These are phyloP conservation scores for Penicillium longicatenatum DNA, from an alignment of 495 filamentous ascomycete species.

Conservation along the genomic window DNA sequence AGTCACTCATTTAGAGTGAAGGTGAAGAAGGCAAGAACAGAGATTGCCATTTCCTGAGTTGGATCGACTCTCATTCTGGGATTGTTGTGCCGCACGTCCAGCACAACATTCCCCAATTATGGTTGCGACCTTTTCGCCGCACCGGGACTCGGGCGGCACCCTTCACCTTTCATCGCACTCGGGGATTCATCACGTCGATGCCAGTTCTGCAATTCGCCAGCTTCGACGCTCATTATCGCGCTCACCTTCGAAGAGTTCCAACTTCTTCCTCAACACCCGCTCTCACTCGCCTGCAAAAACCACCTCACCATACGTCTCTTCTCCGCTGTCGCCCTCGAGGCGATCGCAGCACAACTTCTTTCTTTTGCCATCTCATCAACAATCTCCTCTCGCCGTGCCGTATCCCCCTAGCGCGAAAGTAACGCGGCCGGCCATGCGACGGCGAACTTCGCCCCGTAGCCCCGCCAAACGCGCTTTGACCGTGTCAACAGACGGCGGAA, in stretches of 20 bases:
- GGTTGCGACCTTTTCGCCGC: conserved; percentile 57
- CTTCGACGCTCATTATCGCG: conserved; percentile 81
- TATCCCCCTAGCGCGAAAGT: conserved; percentile 55
- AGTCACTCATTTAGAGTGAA: not conserved
- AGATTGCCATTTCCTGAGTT: conserved; percentile 1
- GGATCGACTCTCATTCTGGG: conserved; percentile 22
- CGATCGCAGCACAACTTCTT: conserved; percentile 48
- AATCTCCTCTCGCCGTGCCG: conserved; percentile 55
- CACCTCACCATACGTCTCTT: conserved; percentile 43
- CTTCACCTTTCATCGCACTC: conserved; percentile 83
- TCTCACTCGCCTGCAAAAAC: conserved; percentile 55
- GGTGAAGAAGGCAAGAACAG: not conserved
- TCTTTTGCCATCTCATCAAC: conserved; percentile 50
- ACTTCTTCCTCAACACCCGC: conserved; percentile 64
- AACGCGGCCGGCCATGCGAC: conserved; percentile 48
- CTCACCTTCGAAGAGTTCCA: conserved; percentile 77
- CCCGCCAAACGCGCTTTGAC: conserved; percentile 74
- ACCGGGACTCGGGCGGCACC: conserved; percentile 70
- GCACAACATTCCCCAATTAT: conserved; percentile 40
- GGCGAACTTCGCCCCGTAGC: conserved; percentile 69
- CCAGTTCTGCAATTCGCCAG: conserved; percentile 72
- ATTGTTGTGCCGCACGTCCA: conserved; percentile 20
- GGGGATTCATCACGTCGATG: conserved; percentile 76
- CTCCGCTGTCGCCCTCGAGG: conserved; percentile 53
- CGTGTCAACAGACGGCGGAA: conserved; percentile 69